Conservation (phyloP, 768 basidiomycete species). For the Piloderma croceum region DNA sequence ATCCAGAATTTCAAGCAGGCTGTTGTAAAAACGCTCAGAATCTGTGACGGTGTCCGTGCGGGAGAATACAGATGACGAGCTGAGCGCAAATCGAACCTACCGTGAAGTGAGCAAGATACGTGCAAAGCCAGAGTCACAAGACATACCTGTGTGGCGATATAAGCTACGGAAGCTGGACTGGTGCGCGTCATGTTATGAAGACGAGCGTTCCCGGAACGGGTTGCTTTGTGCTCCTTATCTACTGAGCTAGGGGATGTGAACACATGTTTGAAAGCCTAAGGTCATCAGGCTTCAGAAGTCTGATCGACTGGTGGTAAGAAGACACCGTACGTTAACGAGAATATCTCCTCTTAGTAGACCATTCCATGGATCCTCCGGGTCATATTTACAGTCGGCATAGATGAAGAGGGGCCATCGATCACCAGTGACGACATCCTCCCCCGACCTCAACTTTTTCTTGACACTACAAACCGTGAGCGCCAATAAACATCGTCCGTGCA, state of each 20-base stretch:
- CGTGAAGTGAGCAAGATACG: not conserved
- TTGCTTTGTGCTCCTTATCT: slow-evolving; percentile 21
- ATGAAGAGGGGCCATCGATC: slow-evolving; percentile 17
- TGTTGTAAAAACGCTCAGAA: slow-evolving; percentile 13
- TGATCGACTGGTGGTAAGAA: too few relatives aligned
- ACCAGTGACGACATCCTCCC: slow-evolving; percentile 10
- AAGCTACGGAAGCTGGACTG: slow-evolving; percentile 16
- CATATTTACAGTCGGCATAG: slow-evolving; percentile 2
- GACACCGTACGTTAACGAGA: slow-evolving; percentile 15
- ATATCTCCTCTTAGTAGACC: slow-evolving; percentile 17
- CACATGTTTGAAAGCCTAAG: slow-evolving; percentile 23
- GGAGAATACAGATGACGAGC: slow-evolving; percentile 9
- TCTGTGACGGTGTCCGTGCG: slow-evolving; percentile 10
- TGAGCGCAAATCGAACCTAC: slow-evolving; percentile 7
- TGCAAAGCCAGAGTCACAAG: too few relatives aligned
- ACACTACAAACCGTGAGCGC: slow-evolving; percentile 1
- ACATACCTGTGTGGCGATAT: slow-evolving; percentile 16
- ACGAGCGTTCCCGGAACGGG: slow-evolving; percentile 17
- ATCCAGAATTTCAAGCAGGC: slow-evolving; percentile 10
- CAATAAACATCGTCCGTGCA: not conserved
- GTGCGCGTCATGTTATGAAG: slow-evolving; percentile 14
- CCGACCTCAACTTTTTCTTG: slow-evolving; percentile 8
- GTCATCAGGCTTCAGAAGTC: too few relatives aligned
- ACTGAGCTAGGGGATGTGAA: slow-evolving; percentile 28
- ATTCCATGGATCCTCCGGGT: slow-evolving; percentile 14